Evolutionary conservation across 192 early-diverging fungal species (phyloP).

Genomic region (Polychytrium aggregatum): DNA sequence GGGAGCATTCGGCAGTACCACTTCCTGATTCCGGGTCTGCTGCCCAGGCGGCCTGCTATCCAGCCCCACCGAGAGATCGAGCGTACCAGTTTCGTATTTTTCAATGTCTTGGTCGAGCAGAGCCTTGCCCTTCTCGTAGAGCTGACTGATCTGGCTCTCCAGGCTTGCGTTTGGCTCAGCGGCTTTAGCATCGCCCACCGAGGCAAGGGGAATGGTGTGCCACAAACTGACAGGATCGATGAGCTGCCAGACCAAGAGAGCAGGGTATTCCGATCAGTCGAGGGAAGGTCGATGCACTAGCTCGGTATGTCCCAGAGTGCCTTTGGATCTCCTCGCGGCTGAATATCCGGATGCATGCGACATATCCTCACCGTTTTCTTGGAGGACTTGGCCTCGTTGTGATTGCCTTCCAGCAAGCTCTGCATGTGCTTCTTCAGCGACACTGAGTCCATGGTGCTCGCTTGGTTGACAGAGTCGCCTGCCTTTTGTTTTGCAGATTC

Average conservation of each 20-base stretch:
- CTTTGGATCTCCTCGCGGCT: neutral
- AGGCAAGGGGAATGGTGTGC: conserved; percentile 13
- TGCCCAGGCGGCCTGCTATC: neutral
- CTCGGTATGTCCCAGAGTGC: neutral
- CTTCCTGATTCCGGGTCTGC: too few species aligned
- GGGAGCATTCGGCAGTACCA: conserved; percentile 7
- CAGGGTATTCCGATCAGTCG: neutral
- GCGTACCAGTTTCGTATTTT: conserved; percentile 7
- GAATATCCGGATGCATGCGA: neutral
- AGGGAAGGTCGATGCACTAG: neutral
- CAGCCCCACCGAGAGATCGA: neutral
- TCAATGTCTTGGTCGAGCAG: conserved; percentile 55
- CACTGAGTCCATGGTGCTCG: too few species aligned
- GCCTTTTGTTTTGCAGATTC: conserved; percentile 9
- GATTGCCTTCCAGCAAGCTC: neutral
- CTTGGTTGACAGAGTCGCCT: too few species aligned
- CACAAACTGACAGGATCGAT: conserved; percentile 21
- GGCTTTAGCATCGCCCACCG: conserved; percentile 10
- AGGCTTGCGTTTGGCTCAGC: neutral
- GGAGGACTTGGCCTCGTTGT: too few species aligned
- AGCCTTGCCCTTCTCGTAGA: conserved; percentile 39
- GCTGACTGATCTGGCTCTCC: conserved; percentile 10
- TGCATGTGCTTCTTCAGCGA: too few species aligned
- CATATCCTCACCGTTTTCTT: neutral
- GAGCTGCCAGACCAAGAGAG: conserved; percentile 1